phyloP scores from a whole-genome alignment of 2,329 filamentous ascomycete genomes.

The Sporothrix brasiliensis region DNA sequence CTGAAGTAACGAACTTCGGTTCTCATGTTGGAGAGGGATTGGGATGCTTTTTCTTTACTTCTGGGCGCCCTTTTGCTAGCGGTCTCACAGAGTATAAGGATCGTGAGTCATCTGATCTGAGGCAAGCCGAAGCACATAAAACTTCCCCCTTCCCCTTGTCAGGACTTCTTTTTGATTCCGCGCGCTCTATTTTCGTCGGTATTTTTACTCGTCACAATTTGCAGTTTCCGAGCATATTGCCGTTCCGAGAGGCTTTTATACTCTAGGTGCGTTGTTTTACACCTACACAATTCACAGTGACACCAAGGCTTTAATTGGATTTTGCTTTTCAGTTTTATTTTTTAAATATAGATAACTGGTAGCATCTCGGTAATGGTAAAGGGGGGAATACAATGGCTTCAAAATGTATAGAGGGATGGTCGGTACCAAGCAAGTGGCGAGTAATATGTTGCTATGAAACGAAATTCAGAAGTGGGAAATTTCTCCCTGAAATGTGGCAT shows the following conservation, averaged over 20 bases:
- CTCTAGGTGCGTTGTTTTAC: too few species aligned
- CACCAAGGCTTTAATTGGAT: too few species aligned
- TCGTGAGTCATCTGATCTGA: background rate
- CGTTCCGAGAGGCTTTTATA: background rate
- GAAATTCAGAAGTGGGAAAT: background rate
- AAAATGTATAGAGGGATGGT: background rate
- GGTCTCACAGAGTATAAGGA: background rate
- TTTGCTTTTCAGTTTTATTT: background rate
- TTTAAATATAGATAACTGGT: background rate
- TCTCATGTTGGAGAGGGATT: too few species aligned
- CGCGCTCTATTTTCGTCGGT: too few species aligned
- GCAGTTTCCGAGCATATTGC: too few species aligned
- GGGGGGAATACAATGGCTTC: background rate
- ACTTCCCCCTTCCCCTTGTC: background rate
- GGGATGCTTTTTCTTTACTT: background rate
- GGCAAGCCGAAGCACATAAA: background rate
- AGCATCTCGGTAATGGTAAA: background rate
- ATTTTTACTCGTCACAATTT: background rate
- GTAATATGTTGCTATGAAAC: background rate
- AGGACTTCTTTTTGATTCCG: background rate
- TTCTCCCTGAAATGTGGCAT: background rate
- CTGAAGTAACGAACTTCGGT: background rate
- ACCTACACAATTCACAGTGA: too few species aligned
- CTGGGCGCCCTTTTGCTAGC: too few species aligned
- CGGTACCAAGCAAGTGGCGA: background rate